phyloP scores from a whole-genome alignment of 164 flowering plant genomes.

The Kingdonia uniflora region DNA sequence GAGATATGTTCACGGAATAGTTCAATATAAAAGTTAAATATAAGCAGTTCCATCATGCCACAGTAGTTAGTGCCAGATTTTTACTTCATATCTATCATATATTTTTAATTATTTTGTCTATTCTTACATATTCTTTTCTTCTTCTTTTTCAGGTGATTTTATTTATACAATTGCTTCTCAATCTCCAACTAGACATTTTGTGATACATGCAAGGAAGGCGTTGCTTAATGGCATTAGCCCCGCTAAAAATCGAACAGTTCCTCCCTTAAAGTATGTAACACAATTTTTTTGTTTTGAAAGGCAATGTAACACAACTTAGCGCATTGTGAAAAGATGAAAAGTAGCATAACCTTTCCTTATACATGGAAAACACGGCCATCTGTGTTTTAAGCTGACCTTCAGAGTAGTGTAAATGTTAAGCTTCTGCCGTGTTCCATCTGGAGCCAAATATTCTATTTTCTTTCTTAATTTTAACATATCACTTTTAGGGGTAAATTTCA shows the following conservation, averaged over 20 bases:
- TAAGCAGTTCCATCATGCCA: neutral
- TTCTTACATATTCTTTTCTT: neutral
- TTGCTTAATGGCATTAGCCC: constrained; percentile 92
- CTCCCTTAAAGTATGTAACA: constrained; percentile 72
- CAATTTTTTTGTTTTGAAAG: neutral
- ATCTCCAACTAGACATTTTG: constrained; percentile 90
- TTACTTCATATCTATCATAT: neutral
- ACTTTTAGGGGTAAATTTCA: too few relatives aligned
- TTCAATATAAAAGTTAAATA: too few relatives aligned
- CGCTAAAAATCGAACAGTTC: constrained; percentile 78
- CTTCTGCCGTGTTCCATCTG: too few relatives aligned
- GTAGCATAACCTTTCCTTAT: too few relatives aligned
- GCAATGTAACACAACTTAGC: too few relatives aligned
- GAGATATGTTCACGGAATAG: too few relatives aligned
- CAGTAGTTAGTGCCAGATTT: neutral
- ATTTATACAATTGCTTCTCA: constrained; percentile 75
- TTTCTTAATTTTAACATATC: too few relatives aligned
- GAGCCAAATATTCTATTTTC: too few relatives aligned
- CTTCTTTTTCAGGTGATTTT: constrained; percentile 66
- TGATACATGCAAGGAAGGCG: constrained; percentile 92
- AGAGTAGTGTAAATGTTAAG: too few relatives aligned
- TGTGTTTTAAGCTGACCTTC: too few relatives aligned
- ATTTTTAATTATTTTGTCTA: constrained; percentile 1
- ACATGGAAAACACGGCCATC: too few relatives aligned
- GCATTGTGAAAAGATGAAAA: too few relatives aligned